These are phyloP conservation scores for Pythium plurisporium DNA, from an alignment of 352 stramenopile genomes.

Conservation along the genomic window DNA sequence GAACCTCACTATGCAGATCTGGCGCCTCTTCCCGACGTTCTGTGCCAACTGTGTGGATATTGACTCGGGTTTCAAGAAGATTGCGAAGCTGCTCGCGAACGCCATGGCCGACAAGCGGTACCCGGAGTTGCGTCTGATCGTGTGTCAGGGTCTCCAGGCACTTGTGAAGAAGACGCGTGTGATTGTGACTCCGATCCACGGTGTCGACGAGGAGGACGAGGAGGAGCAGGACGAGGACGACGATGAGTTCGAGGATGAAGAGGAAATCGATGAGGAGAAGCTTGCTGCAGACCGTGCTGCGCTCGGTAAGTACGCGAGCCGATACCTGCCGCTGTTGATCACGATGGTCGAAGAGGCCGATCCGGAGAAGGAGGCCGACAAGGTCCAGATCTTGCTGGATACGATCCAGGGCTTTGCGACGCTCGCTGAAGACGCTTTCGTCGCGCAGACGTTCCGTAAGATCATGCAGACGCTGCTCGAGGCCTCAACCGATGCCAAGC, in stretches of 20 bases:
- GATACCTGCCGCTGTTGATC: slow-evolving; percentile 83
- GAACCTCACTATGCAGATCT: slow-evolving; percentile 76
- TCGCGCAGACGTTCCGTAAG: slow-evolving; percentile 78
- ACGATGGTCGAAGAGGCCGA: slow-evolving; percentile 82
- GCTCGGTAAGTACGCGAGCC: slow-evolving; percentile 70
- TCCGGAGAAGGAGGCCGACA: slow-evolving; percentile 68
- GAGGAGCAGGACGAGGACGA: slow-evolving; percentile 39
- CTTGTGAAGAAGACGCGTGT: slow-evolving; percentile 72
- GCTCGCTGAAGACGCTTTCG: slow-evolving; percentile 59
- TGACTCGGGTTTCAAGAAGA: slow-evolving; percentile 77
- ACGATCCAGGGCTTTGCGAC: slow-evolving; percentile 80
- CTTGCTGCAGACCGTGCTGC: slow-evolving; percentile 66
- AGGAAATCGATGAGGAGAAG: slow-evolving; percentile 74
- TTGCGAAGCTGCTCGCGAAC: slow-evolving; percentile 83
- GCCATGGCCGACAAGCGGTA: slow-evolving; percentile 86
- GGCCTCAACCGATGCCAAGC: slow-evolving; percentile 74
- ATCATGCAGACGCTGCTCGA: slow-evolving; percentile 88
- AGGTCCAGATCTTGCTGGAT: slow-evolving; percentile 65
- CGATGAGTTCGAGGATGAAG: slow-evolving; percentile 45
- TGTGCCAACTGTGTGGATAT: slow-evolving; percentile 70
- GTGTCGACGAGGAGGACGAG: slow-evolving; percentile 41
- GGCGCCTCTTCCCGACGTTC: slow-evolving; percentile 77
- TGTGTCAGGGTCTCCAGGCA: slow-evolving; percentile 82
- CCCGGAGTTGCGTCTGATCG: slow-evolving; percentile 70
- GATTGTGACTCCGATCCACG: slow-evolving; percentile 30